Evolutionary conservation across 2,329 filamentous ascomycete species (phyloP).

Genomic region (Paecilomyces fulvus): DNA sequence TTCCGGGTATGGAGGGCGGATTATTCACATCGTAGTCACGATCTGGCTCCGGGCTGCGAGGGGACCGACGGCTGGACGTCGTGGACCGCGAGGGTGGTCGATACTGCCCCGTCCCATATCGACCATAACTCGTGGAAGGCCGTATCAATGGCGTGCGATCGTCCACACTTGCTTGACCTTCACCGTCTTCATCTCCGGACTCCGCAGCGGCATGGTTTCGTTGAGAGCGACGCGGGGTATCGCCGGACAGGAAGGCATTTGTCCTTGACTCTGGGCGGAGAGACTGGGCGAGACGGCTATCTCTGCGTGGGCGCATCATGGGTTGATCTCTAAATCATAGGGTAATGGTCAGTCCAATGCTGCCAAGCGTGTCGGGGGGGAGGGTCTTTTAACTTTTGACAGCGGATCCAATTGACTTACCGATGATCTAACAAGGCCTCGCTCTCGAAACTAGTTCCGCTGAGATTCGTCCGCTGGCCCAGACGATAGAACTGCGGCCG

Average conservation of each 20-base stretch:
- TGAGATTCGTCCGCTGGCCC: conserved; percentile 48
- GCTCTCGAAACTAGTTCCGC: conserved; percentile 82
- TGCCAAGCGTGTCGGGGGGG: background rate
- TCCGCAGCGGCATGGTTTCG: conserved; percentile 4
- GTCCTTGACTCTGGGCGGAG: conserved; percentile 22
- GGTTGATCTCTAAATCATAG: conserved; percentile 46
- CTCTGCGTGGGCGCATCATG: conserved; percentile 56
- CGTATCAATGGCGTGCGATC: conserved; percentile 50
- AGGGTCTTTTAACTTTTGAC: background rate
- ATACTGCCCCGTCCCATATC: conserved; percentile 9
- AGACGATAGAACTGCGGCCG: conserved; percentile 48
- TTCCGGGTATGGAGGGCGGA: conserved; percentile 53
- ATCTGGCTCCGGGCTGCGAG: conserved; percentile 13
- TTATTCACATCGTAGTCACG: conserved; percentile 56
- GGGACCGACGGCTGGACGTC: conserved; percentile 18
- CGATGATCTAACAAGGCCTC: conserved; percentile 81
- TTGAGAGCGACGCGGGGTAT: conserved; percentile 2
- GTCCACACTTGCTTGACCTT: conserved; percentile 26
- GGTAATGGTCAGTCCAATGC: background rate
- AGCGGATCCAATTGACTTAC: conserved; percentile 33
- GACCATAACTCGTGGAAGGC: conserved; percentile 17
- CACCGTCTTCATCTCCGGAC: conserved; percentile 10
- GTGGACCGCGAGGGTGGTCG: conserved; percentile 8
- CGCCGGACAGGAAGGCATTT: background rate
- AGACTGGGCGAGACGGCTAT: conserved; percentile 35